Evolutionary conservation across 2,329 filamentous ascomycete species (phyloP).

Genomic region (Ceratocystiopsis minuta): DNA sequence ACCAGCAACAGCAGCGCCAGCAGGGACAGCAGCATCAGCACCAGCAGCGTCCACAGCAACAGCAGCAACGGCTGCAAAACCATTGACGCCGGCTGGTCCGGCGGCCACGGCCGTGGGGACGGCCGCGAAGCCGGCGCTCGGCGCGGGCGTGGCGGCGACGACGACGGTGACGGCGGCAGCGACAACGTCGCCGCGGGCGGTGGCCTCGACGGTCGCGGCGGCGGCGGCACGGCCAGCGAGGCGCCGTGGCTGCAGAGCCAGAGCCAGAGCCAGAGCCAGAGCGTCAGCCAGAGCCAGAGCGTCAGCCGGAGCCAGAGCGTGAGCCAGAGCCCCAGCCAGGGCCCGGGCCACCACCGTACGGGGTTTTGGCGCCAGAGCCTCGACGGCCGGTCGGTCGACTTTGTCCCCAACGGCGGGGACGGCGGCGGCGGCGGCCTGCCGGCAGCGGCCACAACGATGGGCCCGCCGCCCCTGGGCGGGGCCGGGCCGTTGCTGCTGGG

Average conservation of each 20-base stretch:
- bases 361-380: conserved; percentile 4
- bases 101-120: too few species aligned
- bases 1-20: neutral
- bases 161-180: conserved; percentile 1
- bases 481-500: too few species aligned
- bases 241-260: conserved; percentile 22
- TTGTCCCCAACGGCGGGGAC: too few species aligned
- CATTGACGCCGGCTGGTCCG: conserved; percentile 1
- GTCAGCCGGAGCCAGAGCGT: conserved; percentile 22
- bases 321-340: neutral
- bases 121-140: neutral
- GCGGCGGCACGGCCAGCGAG: neutral
- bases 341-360: too few species aligned
- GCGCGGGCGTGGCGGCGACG: neutral
- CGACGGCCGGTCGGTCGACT: conserved; percentile 14
- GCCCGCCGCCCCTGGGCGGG: too few species aligned
- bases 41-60: neutral
- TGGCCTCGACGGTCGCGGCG: neutral
- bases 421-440: too few species aligned
- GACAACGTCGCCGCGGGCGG: neutral
- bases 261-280: conserved; percentile 37
- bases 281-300: too few species aligned
- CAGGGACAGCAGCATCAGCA: neutral
- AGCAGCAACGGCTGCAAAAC: neutral
- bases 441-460: too few species aligned